A percentile compares a stretch with the other conserved stretches of the same genome.
These are phyloP conservation scores for Fusarium brachygibbosum DNA, from an alignment of 2,329 filamentous ascomycete species.

Conservation along the genomic window DNA sequence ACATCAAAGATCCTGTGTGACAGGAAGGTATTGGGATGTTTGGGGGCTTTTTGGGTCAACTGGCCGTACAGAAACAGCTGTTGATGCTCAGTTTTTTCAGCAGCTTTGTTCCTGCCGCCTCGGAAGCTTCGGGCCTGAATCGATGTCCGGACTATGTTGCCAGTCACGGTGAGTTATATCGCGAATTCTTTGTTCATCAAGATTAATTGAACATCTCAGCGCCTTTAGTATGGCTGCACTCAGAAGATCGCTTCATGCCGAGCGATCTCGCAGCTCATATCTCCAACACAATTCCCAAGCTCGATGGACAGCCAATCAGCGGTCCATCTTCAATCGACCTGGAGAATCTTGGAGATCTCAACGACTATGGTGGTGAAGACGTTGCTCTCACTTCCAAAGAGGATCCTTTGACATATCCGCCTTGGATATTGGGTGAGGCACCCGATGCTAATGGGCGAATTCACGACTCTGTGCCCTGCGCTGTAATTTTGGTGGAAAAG, in stretches of 20 bases:
- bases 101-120: slow-evolving; percentile 18
- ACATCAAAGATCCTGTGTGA: neutral
- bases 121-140: slow-evolving; percentile 18
- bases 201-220: slow-evolving; percentile 36
- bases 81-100: slow-evolving; percentile 15
- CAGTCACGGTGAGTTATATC: slow-evolving; percentile 47
- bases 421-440: slow-evolving; percentile 49
- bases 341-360: slow-evolving; percentile 51
- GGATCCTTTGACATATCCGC: slow-evolving; percentile 46
- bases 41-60: slow-evolving; percentile 1
- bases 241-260: slow-evolving; percentile 51
- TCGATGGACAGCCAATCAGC: slow-evolving; percentile 34
- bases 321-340: slow-evolving; percentile 44
- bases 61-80: slow-evolving; percentile 13
- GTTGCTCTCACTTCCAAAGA: slow-evolving; percentile 49
- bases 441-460: slow-evolving; percentile 43
- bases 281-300: slow-evolving; percentile 48
- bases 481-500: slow-evolving; percentile 51
- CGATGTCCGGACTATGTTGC: slow-evolving; percentile 50
- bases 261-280: slow-evolving; percentile 51
- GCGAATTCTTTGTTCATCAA: neutral
- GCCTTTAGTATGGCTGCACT: slow-evolving; percentile 53
- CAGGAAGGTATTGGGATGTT: slow-evolving; percentile 23
- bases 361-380: slow-evolving; percentile 30
- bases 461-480: slow-evolving; percentile 48